A percentile compares a stretch with the other conserved stretches of the same genome.
Conservation (phyloP, 805 yeast species). For the Lachancea lanzarotensis region DNA sequence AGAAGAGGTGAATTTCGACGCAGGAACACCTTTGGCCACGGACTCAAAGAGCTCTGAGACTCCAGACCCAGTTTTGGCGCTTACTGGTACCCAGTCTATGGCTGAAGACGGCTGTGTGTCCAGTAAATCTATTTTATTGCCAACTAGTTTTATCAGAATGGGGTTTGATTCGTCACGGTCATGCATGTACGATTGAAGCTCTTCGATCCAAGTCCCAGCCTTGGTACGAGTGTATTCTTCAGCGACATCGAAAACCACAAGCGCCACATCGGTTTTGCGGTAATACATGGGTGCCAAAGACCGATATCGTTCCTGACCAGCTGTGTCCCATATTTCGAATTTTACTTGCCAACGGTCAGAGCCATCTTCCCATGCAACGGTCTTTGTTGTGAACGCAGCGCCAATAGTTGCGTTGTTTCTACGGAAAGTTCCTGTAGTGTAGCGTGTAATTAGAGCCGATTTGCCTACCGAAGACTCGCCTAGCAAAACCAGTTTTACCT, state of each 20-base stretch:
- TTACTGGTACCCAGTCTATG: conserved; percentile 39
- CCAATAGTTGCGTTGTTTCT: conserved; percentile 79
- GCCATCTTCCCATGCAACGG: conserved; percentile 46
- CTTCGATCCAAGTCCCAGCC: conserved; percentile 75
- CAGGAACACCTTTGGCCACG: conserved; percentile 39
- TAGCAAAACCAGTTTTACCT: conserved; percentile 52
- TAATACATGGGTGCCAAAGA: conserved; percentile 80
- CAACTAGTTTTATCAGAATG: conserved; percentile 63
- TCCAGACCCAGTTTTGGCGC: conserved; percentile 50
- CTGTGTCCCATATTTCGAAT: conserved; percentile 82
- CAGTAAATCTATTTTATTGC: conserved; percentile 63
- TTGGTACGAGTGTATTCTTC: conserved; percentile 55
- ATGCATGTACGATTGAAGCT: conserved; percentile 40
- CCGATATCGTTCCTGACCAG: conserved; percentile 76
- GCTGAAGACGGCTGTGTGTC: conserved; percentile 41
- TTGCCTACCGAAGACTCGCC: conserved; percentile 72
- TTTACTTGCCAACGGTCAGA: conserved; percentile 44
- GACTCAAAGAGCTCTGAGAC: conserved; percentile 39
- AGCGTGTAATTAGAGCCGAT: conserved; percentile 59
- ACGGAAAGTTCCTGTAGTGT: conserved; percentile 67
- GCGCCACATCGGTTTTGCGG: conserved; percentile 72
- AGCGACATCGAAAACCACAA: conserved; percentile 72
- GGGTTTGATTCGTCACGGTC: conserved; percentile 46
- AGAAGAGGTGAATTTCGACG: conserved; percentile 16
- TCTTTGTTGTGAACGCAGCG: conserved; percentile 74